Base-by-base conservation (phyloP, 495 filamentous ascomycete genomes). In the Rostrohypoxylon terebratum region DNA sequence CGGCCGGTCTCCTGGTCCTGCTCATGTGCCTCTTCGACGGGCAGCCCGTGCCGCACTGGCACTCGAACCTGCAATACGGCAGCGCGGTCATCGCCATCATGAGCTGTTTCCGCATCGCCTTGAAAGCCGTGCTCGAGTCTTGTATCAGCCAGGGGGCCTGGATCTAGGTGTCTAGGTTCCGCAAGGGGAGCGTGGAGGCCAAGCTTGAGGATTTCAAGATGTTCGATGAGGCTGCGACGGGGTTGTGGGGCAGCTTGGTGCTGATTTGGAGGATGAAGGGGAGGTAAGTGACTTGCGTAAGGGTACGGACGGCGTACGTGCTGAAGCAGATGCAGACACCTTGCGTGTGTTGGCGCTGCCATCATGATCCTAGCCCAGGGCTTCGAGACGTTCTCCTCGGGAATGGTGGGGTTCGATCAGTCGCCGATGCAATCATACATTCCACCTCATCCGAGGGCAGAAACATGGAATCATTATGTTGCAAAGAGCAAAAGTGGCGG, bases 391-490 rank as follows among this genome's bases (percentile, higher is more conserved):
- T 77, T 81, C 40, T 78, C 75, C 8, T 78, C 80, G 60, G 71
- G 79, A 61, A 82, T 82, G 77, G 77, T 81, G n/a, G 65, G 57
- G 11, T 79, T 78, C 65, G 72, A 76, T n/a, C 71, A 81, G 7
- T 44, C 69, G 18, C 73, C 75, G 7, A 71, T 58, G 6, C 60
- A 45, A 8, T 31, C 33, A 14, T 45, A 55, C 1, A 36, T 54
- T 9, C 38, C 71, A 0, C 25, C 73, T 13, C 62, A 73, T 21
- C 70, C 67, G 4, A 62, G 69, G 14, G 53, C 77, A 0, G 79
- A 82, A 69, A 75, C 78, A 8, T 82, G 68, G 78, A 69, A 77
- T 34, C 74, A 75, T 4, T 72, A 76, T 58, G 44, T 77, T 20
- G 50, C 33, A 11, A 47, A 69, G 28, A 71, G 74, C 23, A 72